Evolutionary conservation across 2,329 filamentous ascomycete genomes (phyloP).

Genomic region (Ceratocystis ficicola): DNA sequence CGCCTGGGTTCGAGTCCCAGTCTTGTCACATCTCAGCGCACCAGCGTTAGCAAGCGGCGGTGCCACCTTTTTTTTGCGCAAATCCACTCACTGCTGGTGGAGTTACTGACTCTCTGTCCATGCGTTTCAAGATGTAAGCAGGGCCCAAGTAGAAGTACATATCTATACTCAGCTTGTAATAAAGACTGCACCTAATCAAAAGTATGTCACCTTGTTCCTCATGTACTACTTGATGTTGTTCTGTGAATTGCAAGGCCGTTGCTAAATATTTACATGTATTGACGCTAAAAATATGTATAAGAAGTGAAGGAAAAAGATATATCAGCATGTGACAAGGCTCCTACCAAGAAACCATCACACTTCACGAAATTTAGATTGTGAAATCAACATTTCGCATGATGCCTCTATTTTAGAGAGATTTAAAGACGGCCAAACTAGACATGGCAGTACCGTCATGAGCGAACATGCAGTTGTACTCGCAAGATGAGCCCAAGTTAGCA

Average conservation of each 20-base stretch:
- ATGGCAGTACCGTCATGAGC: slow-evolving; percentile 43
- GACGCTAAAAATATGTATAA: not conserved
- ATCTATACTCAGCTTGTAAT: too few relatives aligned
- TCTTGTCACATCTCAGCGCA: slow-evolving; percentile 15
- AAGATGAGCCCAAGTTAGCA: slow-evolving; percentile 51
- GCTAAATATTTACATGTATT: not conserved
- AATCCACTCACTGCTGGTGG: too few relatives aligned
- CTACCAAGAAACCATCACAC: not conserved
- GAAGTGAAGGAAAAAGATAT: not conserved
- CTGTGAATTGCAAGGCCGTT: not conserved
- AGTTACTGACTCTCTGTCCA: too few relatives aligned
- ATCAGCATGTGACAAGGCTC: not conserved
- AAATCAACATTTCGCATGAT: not conserved
- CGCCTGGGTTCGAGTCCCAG: slow-evolving; percentile 22
- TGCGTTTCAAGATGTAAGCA: too few relatives aligned
- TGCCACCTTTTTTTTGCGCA: too few relatives aligned
- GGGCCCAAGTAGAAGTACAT: too few relatives aligned
- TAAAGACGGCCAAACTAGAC: slow-evolving; percentile 31
- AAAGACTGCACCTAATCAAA: too few relatives aligned
- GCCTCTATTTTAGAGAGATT: slow-evolving; percentile 6
- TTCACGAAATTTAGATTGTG: not conserved
- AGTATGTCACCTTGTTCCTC: too few relatives aligned
- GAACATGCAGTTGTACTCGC: slow-evolving; percentile 52
- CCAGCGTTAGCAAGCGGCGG: too few relatives aligned
- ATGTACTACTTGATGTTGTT: not conserved